Evolutionary conservation across 768 basidiomycete species (phyloP).

Genomic region (Boletellus emodensis): DNA sequence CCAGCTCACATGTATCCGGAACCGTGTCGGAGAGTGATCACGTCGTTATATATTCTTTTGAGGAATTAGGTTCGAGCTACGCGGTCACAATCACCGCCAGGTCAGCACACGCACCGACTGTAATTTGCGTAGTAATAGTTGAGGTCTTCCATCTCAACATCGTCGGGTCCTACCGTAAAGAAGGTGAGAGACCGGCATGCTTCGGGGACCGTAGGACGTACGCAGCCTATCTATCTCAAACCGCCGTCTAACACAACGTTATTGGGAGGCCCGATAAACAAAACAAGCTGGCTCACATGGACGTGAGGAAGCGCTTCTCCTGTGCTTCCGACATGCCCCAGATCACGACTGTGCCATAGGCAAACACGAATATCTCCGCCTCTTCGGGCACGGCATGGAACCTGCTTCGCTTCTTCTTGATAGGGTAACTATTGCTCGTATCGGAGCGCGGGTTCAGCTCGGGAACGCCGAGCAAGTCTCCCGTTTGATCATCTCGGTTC

Average conservation of each 20-base stretch:
- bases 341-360: conserved; percentile 92
- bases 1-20: conserved; percentile 86
- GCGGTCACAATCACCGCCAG: conserved; percentile 2
- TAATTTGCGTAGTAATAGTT: conserved; percentile 98
- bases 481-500: conserved; percentile 40
- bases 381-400: conserved; percentile 63
- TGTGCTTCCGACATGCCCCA: conserved; percentile 97
- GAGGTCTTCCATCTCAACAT: conserved; percentile 93
- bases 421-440: conserved; percentile 31
- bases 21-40: conserved; percentile 90
- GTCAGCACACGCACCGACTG: conserved; percentile 59
- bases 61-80: conserved; percentile 31
- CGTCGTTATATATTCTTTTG: conserved; percentile 91
- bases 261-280: background rate
- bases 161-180: conserved; percentile 62
- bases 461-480: conserved; percentile 75
- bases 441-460: conserved; percentile 44
- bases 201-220: conserved; percentile 31
- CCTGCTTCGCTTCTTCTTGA: conserved; percentile 56
- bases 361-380: conserved; percentile 90
- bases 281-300: conserved; percentile 60
- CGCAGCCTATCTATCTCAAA: conserved; percentile 88
- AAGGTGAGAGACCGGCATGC: conserved; percentile 1
- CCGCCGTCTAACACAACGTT: conserved; percentile 59
- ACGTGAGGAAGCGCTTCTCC: conserved; percentile 85